Base-by-base conservation (phyloP, 2,329 filamentous ascomycete genomes). In the Penicillium glabrum region DNA sequence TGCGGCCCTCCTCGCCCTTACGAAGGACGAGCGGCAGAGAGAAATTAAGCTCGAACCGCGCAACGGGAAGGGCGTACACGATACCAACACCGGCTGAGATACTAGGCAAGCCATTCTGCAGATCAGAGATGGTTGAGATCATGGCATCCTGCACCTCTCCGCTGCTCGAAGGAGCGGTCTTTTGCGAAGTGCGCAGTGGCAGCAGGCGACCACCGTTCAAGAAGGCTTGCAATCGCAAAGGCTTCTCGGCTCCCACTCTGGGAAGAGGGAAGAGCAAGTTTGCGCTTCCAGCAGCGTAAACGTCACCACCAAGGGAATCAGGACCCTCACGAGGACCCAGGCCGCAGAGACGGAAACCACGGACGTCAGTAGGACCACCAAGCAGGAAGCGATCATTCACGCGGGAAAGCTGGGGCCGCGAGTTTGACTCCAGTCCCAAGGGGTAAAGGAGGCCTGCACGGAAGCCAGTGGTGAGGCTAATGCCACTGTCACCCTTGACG, bases 301-400 rank as follows among this genome's bases (percentile, higher is more conserved):
- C 79, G 72, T 99, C 95, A 24, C 95, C 95, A 13, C 95, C 95
- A 0, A 96, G 86, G 0, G 93, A 87, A 75, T 99, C 93, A 19
- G 80, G 74, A 1, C 92, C 90, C 68, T 98, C 93, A 61, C 89
- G 89, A 4, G 95, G 93, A 9, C 95, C 95, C 6, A 99, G 82
- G 1, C 95, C 95, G 21, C 89, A 90, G 23, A 96, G 84, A 57
- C 91, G 88, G 82, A 99, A 99, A 2, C 95, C 95, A 54, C 95
- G 90, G 14, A 99, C 90, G 70, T 96, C 93, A 3, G 92, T 96
- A 3, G 95, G 93, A 0, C 95, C 95, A 44, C 95, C 95, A 31
- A 99, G 89, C 69, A 92, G 87, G 79, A 99, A 99, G 45, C 95
- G 91, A 74, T 99, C 95, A 71, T 96, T 97, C 68, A 98, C 84